Evolutionary conservation across 2,329 filamentous ascomycete genomes (phyloP), one percentile per base, ranked within the genome.

Genomic region (Cytospora paraplurivora): DNA sequence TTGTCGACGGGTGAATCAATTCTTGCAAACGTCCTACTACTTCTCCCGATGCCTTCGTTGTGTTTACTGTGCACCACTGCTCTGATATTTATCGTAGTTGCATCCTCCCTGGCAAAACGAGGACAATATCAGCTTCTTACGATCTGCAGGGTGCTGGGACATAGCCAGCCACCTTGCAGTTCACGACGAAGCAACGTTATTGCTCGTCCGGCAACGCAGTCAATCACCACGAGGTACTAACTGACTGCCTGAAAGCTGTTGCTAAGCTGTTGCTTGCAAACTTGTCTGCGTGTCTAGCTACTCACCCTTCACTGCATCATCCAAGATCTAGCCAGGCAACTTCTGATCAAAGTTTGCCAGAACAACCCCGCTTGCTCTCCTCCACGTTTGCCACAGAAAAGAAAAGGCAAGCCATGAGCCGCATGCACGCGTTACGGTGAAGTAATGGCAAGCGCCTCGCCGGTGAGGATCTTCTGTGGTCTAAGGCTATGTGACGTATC

Each of bases 21-120:
- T 66, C 64, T 64, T 64, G 64, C 62, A 66, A 66, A 66, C 64
- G 64, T 66, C 62, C 64, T 64, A 66, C 37, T 59, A 49, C 35
- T 21, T 59, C 59, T 59, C 35, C 58, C 59, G n/a, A 50, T 7
- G 32, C 27, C 51, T 13, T 12, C n/a, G 44, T 19, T 19, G 5
- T 47, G 44, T 47, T 47, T 35, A 4, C 15, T 50, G 11, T 38
- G 11, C 41, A 6, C 11, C 27, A 17, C 47, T 49, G 41, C 51
- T 15, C 7, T 8, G 27, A 17, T 50, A 33, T 32, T n/a, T 34
- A 50, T 7, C 32, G 7, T 1, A 13, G 11, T 15, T 61, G 19
- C 15, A 6, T 12, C 13, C 17, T 19, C 19, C 7, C n/a, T 3
- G 13, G 44, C n/a, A 19, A 17, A 41, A 19, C n/a, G 8, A 21